Conservation (phyloP, 2,329 filamentous ascomycete genomes). For the Capronia americana region DNA sequence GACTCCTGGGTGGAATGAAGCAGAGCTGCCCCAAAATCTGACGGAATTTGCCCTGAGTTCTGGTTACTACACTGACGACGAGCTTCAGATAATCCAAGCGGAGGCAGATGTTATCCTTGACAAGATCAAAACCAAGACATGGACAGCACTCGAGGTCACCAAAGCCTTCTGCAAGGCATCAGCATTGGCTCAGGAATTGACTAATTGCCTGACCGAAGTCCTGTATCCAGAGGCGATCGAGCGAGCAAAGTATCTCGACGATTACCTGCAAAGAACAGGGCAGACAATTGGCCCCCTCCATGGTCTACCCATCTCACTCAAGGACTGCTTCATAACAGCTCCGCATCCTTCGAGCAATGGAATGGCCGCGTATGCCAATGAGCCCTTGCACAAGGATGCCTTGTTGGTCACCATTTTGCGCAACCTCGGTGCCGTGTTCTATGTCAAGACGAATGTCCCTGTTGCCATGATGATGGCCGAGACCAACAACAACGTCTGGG, state of each 20-base stretch:
- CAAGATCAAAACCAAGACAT: constrained; percentile 48
- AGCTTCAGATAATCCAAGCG: constrained; percentile 58
- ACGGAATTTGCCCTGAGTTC: constrained; percentile 48
- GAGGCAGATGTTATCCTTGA: constrained; percentile 45
- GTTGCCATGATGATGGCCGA: constrained; percentile 56
- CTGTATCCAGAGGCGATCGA: constrained; percentile 61
- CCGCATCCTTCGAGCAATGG: constrained; percentile 46
- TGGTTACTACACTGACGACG: constrained; percentile 64
- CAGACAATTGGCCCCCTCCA: constrained; percentile 68
- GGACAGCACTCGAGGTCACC: constrained; percentile 60
- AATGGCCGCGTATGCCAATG: constrained; percentile 47
- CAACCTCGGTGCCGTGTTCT: constrained; percentile 56
- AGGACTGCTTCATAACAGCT: constrained; percentile 47
- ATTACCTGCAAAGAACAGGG: constrained; percentile 54
- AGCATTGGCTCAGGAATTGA: constrained; percentile 46
- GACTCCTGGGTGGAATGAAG: constrained; percentile 35
- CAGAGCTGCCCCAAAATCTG: constrained; percentile 37
- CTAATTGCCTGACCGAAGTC: constrained; percentile 66
- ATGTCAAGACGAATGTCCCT: constrained; percentile 61
- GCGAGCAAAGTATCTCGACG: constrained; percentile 60
- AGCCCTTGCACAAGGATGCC: constrained; percentile 41
- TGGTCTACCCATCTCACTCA: constrained; percentile 65
- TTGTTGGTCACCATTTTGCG: constrained; percentile 48
- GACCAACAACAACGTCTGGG: constrained; percentile 52
- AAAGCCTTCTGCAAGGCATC: constrained; percentile 62